Evolutionary conservation across 345 rosid genomes (phyloP).

Genomic region (Luvunga scandens): DNA sequence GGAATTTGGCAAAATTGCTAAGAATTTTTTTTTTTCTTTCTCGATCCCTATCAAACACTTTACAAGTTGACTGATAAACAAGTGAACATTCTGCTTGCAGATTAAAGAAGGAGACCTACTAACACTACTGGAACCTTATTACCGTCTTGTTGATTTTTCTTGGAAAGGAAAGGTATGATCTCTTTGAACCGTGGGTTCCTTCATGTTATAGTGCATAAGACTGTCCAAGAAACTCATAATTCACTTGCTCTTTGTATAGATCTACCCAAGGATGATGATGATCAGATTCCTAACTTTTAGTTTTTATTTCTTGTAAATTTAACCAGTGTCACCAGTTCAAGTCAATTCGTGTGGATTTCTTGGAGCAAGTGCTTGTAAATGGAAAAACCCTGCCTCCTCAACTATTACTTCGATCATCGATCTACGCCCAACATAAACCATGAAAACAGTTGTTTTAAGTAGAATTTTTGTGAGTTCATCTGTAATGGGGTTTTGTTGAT

Average conservation of each 20-base stretch:
- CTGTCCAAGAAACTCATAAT: neutral
- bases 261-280: neutral
- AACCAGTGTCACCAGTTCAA: slow-evolving; percentile 52
- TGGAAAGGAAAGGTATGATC: slow-evolving; percentile 67
- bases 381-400: slow-evolving; percentile 42
- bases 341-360: slow-evolving; percentile 65
- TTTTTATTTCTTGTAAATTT: neutral
- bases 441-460: slow-evolving; percentile 20
- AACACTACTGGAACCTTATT: slow-evolving; percentile 46
- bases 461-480: slow-evolving; percentile 9
- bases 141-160: slow-evolving; percentile 37
- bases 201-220: neutral
- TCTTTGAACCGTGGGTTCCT: neutral
- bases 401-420: slow-evolving; percentile 38
- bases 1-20: neutral
- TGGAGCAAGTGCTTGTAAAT: slow-evolving; percentile 60
- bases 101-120: slow-evolving; percentile 70
- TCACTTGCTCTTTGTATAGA: neutral
- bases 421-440: slow-evolving; percentile 68
- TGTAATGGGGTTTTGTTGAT: neutral
- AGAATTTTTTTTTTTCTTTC: neutral
- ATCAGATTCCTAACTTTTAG: neutral
- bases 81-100: slow-evolving; percentile 32
- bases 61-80: neutral
- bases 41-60: neutral